Evolutionary conservation across 805 yeast species (phyloP).

Genomic region (Ogataea thermomethanolica): DNA sequence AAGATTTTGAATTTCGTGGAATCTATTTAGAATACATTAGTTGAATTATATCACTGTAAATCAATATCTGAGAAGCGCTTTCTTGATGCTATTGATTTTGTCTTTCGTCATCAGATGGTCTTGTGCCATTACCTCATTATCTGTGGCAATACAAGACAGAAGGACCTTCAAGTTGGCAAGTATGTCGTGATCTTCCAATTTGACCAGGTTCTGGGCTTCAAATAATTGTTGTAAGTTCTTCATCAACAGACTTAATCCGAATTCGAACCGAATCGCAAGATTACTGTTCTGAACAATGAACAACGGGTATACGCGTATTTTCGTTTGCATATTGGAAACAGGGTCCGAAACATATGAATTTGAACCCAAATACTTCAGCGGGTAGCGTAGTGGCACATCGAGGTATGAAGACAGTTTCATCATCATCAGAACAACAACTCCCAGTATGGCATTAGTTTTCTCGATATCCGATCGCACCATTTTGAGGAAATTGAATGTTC

Average conservation of each 20-base stretch:
- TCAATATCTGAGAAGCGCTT: constrained; percentile 19
- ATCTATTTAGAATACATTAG: constrained; percentile 12
- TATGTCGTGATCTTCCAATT: constrained; percentile 31
- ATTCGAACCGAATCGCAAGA: constrained; percentile 42
- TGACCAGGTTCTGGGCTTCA: constrained; percentile 29
- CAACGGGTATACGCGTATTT: constrained; percentile 44
- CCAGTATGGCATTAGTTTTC: constrained; percentile 47
- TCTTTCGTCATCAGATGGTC: constrained; percentile 22
- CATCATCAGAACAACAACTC: constrained; percentile 43
- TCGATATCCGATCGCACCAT: constrained; percentile 34
- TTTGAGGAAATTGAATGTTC: constrained; percentile 13
- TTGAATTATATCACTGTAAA: neutral
- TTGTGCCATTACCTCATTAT: constrained; percentile 13
- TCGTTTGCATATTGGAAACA: constrained; percentile 34
- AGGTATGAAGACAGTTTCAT: constrained; percentile 39
- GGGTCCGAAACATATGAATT: constrained; percentile 48
- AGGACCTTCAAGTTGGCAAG: constrained; percentile 35
- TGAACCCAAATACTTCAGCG: constrained; percentile 45
- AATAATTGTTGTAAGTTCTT: constrained; percentile 46
- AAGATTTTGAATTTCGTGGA: constrained; percentile 27
- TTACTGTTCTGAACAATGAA: constrained; percentile 43
- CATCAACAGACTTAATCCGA: constrained; percentile 43
- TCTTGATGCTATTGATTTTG: constrained; percentile 26
- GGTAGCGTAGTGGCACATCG: constrained; percentile 45
- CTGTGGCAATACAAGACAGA: constrained; percentile 29